Percentiles rank a stretch among this genome's conserved stretches.
Evolutionary conservation across 768 basidiomycete species (phyloP).

Genomic region (Suillus clintonianus): DNA sequence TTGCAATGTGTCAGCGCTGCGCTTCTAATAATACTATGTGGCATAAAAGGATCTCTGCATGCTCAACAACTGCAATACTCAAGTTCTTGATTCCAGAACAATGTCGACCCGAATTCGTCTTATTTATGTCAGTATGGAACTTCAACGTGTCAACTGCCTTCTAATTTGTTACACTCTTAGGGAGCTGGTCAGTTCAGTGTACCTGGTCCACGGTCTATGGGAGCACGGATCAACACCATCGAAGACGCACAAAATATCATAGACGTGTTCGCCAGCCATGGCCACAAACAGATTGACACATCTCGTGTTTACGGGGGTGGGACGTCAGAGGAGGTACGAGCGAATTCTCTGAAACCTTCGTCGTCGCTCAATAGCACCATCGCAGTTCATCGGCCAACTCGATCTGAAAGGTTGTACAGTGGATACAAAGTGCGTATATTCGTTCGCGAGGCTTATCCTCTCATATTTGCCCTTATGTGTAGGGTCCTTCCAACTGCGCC

Average conservation of each 20-base stretch:
- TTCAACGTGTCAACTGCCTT: background rate
- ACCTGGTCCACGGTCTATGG: slow-evolving; percentile 3
- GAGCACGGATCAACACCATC: slow-evolving; percentile 13
- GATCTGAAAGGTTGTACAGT: slow-evolving; percentile 18
- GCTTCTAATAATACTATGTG: no score
- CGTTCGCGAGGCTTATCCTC: background rate
- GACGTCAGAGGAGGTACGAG: slow-evolving; percentile 17
- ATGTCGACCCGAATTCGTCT: slow-evolving; percentile 2
- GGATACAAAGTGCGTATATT: slow-evolving; percentile 19
- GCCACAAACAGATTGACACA: slow-evolving; percentile 15
- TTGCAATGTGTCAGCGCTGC: no score
- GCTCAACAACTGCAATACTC: background rate
- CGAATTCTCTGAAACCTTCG: background rate
- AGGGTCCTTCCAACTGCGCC: slow-evolving; percentile 10
- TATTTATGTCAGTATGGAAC: background rate
- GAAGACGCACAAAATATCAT: slow-evolving; percentile 21
- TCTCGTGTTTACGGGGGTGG: slow-evolving; percentile 13
- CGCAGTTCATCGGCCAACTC: slow-evolving; percentile 15
- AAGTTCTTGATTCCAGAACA: background rate
- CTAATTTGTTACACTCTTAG: slow-evolving; percentile 4
- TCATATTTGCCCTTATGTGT: background rate
- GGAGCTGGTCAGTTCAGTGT: slow-evolving; percentile 20
- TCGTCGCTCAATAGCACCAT: background rate
- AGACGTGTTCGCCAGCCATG: slow-evolving; percentile 15
- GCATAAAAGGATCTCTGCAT: background rate